Evolutionary conservation across 345 rosid species (phyloP).

Genomic region (Hibiscus mutabilis): DNA sequence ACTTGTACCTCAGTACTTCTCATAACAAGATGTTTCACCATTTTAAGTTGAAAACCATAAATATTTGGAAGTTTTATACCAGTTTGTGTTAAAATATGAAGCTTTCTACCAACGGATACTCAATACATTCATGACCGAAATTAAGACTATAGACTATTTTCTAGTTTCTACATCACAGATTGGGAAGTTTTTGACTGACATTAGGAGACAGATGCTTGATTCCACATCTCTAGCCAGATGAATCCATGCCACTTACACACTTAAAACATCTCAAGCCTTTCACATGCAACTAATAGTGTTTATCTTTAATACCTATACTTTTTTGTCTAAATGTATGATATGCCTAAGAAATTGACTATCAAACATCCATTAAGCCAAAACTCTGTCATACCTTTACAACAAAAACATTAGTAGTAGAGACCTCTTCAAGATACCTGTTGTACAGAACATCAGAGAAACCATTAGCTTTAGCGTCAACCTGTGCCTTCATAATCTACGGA

Average conservation of each 20-base stretch:
- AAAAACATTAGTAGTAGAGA: constrained; percentile 28
- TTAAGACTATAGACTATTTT: not conserved
- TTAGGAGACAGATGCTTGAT: too few species aligned
- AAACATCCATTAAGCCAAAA: not conserved
- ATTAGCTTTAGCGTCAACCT: constrained; percentile 20
- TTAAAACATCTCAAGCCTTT: too few species aligned
- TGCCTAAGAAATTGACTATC: not conserved
- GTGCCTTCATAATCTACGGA: constrained; percentile 24
- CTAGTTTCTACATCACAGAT: not conserved
- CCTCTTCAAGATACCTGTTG: constrained; percentile 24
- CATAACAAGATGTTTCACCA: not conserved
- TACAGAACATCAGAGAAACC: constrained; percentile 31
- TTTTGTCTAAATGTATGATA: not conserved
- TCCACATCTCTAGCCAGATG: too few species aligned
- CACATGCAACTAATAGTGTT: too few species aligned
- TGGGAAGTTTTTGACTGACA: too few species aligned
- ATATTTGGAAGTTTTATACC: not conserved
- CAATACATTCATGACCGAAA: not conserved
- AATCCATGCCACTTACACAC: too few species aligned
- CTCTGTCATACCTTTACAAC: constrained; percentile 23
- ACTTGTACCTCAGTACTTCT: not conserved
- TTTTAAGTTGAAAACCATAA: not conserved
- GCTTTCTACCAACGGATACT: not conserved
- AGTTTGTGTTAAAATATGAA: not conserved
- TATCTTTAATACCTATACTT: too few species aligned